Evolutionary conservation across 495 filamentous ascomycete genomes (phyloP).

Genomic region (Aspergillus incahuasiensis): DNA sequence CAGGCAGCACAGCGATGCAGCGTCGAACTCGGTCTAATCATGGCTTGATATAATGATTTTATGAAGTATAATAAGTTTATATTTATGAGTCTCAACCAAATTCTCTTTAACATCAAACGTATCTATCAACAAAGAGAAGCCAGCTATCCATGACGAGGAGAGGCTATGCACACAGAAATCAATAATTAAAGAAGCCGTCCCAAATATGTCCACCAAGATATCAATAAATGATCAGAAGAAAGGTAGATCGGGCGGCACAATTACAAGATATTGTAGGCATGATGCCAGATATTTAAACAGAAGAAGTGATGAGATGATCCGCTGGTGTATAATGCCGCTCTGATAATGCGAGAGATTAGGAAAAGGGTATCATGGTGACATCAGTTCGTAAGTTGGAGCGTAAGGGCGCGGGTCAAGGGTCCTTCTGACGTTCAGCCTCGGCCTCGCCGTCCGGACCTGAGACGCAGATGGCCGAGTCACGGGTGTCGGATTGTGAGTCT

Average conservation of each 20-base stretch:
- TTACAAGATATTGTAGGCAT: constrained; percentile 25
- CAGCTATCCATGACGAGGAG: constrained; percentile 16
- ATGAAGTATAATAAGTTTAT: not conserved
- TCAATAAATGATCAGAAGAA: constrained; percentile 1
- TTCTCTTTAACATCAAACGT: constrained; percentile 1
- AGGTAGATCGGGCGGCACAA: constrained; percentile 7
- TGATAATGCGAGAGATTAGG: constrained; percentile 7
- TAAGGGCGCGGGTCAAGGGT: constrained; percentile 14
- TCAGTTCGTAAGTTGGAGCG: constrained; percentile 22
- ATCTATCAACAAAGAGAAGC: constrained; percentile 22
- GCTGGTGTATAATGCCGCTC: constrained; percentile 10
- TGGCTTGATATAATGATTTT: not conserved
- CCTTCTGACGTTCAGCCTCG: constrained; percentile 14
- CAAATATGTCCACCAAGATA: not conserved
- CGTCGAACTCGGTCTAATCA: not conserved
- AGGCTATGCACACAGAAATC: constrained; percentile 29
- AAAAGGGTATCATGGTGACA: constrained; percentile 28
- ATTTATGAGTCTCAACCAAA: not conserved
- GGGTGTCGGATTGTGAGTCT: constrained; percentile 19
- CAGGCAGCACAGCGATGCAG: not conserved
- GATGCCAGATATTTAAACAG: constrained; percentile 11
- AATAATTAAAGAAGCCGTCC: constrained; percentile 11
- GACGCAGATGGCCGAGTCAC: constrained; percentile 26
- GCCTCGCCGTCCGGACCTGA: constrained; percentile 14
- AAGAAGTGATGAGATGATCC: constrained; percentile 8